Evolutionary conservation across 768 basidiomycete species (phyloP), one percentile per base, ranked within the genome.

Genomic region (Agaricus bisporus): DNA sequence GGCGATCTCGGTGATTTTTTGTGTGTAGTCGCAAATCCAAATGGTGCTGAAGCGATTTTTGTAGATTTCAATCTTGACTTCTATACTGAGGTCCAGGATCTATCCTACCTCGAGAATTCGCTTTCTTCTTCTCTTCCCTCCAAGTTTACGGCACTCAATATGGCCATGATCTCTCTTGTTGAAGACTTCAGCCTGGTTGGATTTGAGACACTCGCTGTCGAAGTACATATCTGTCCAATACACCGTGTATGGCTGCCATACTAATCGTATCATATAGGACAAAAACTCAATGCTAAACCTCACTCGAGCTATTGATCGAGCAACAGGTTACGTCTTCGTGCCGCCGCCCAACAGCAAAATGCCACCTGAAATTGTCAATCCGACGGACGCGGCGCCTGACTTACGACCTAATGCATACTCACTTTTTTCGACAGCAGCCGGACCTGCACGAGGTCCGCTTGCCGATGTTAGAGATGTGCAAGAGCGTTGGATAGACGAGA

Each of bases 41-140:
- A 55, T 52, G 36, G 47, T 15, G 39, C 35, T 46, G 39, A 29
- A 29, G 48, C 26, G 9, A 32, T 7, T 45, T 39, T 17, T 54
- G 5, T 60, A 97, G 95, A 95, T 41, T 98, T 99, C 75, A 97
- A 95, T 63, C 85, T 99, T 26, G 91, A 93, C 59, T 99, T 90
- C 67, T 98, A 98, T 68, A 98, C 97, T 39, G 94, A 99, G 69
- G 97, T 97, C 0, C 94, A 97, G 68, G 95, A 99, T 64, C 76
- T 99, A 0, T 86, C 87, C 1, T 86, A 98, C 66, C 81, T 99
- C 18, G 82, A 91, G 59, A 86, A 85, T 57, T 72, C 82, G 0
- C 80, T 98, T 14, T 74, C 82, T 0, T 64, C 81, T 1, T 79
- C 87, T 0, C 61, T 71, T 3, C 69, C 78, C 1, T 82, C 86